Conservation (phyloP, 495 filamentous ascomycete genomes). For the Neurospora sp. region DNA sequence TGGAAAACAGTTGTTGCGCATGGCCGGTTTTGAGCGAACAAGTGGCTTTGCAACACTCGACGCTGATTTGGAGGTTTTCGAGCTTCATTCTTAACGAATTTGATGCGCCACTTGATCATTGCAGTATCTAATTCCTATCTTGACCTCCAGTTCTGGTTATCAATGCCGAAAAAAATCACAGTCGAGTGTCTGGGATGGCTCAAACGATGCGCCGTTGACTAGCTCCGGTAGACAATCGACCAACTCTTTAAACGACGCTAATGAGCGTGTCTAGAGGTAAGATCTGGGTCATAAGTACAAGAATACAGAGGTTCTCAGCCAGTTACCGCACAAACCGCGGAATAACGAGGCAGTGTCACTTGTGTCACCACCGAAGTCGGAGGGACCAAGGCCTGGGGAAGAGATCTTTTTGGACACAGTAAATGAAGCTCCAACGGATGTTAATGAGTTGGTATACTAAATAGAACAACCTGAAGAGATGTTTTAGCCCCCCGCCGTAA, state of each 20-base stretch:
- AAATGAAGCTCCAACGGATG: background rate
- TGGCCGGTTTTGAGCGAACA: background rate
- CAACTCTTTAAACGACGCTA: background rate
- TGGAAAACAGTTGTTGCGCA: background rate
- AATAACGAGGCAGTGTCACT: background rate
- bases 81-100: accelerated
- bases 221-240: background rate
- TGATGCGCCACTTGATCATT: background rate
- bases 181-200: background rate
- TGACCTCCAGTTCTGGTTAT: background rate
- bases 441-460: accelerated
- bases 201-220: background rate
- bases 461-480: accelerated
- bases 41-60: background rate
- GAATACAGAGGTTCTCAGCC: too few species aligned
- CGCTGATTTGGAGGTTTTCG: background rate
- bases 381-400: background rate
- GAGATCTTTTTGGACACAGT: background rate
- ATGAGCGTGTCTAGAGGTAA: accelerated
- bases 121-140: background rate
- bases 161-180: background rate
- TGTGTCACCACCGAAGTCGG: background rate
- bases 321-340: background rate
- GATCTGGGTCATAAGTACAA: background rate
- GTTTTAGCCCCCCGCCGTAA: background rate